phyloP scores from a whole-genome alignment of 2,329 filamentous ascomycete genomes.

The Beauveria pseudobassiana region DNA sequence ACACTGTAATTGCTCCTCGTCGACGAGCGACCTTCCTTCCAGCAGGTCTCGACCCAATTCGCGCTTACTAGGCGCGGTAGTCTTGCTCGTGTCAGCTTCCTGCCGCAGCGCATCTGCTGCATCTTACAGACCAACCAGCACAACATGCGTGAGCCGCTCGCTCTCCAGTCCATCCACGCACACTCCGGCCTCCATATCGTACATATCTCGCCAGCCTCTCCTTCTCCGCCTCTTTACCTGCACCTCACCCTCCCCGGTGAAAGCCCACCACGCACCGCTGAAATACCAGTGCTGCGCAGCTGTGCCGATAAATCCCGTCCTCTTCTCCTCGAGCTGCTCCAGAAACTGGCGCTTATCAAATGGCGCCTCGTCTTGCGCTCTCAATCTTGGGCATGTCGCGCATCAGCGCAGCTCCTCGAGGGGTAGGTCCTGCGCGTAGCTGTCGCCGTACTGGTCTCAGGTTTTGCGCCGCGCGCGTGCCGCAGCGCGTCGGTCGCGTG shows the following conservation, averaged over 20 bases:
- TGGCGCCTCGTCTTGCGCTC: constrained; percentile 18
- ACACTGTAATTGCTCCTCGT: constrained; percentile 61
- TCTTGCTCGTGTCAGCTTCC: constrained; percentile 31
- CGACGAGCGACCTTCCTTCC: constrained; percentile 71
- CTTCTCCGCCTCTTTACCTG: constrained; percentile 25
- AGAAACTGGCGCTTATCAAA: constrained; percentile 43
- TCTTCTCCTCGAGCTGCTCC: constrained; percentile 46
- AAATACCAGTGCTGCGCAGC: constrained; percentile 47
- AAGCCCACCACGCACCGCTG: constrained; percentile 37
- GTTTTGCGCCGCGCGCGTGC: constrained; percentile 48
- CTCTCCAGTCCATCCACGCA: constrained; percentile 45
- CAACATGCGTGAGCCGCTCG: constrained; percentile 60
- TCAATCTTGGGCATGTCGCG: constrained; percentile 43
- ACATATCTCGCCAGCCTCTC: constrained; percentile 49
- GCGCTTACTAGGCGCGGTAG: constrained; percentile 63
- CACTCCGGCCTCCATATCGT: constrained; percentile 59
- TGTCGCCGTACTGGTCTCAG: constrained; percentile 76
- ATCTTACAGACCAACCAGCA: constrained; percentile 33
- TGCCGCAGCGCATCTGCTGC: constrained; percentile 36
- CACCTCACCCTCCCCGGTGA: constrained; percentile 21
- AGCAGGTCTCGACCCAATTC: constrained; percentile 73
- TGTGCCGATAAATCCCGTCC: constrained; percentile 45
- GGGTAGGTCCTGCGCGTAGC: constrained; percentile 65
- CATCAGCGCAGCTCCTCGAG: constrained; percentile 55
- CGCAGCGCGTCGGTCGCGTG: constrained; percentile 52